Evolutionary conservation across 768 basidiomycete genomes (phyloP).

Genomic region (Agaricus sinodeliciosus): DNA sequence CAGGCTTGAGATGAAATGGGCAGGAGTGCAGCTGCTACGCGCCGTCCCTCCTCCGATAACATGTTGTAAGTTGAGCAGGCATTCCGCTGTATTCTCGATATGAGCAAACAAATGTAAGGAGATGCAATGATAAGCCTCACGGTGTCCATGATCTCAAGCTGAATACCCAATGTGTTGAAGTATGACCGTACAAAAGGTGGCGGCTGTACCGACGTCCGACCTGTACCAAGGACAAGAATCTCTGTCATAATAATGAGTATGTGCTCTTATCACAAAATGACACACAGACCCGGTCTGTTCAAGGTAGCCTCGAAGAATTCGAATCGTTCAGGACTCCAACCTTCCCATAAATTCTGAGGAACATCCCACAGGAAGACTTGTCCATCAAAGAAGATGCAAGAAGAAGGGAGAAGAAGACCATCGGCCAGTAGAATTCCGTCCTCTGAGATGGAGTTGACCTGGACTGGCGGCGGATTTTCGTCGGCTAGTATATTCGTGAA

Average conservation of each 20-base stretch:
- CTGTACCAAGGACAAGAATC: slow-evolving; percentile 87
- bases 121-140: slow-evolving; percentile 32
- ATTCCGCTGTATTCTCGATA: slow-evolving; percentile 51
- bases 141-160: slow-evolving; percentile 85
- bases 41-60: slow-evolving; percentile 86
- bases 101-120: neutral
- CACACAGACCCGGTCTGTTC: slow-evolving; percentile 73
- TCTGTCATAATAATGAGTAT: slow-evolving; percentile 39
- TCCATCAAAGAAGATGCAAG: slow-evolving; percentile 82
- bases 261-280: neutral
- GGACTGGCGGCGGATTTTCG: slow-evolving; percentile 61
- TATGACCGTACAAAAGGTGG: slow-evolving; percentile 62
- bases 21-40: slow-evolving; percentile 86
- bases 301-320: slow-evolving; percentile 75
- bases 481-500: slow-evolving; percentile 73
- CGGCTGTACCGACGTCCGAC: slow-evolving; percentile 59
- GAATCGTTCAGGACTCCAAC: slow-evolving; percentile 71
- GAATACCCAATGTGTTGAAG: slow-evolving; percentile 73
- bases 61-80: slow-evolving; percentile 96
- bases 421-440: slow-evolving; percentile 68
- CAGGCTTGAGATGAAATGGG: slow-evolving; percentile 54
- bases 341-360: slow-evolving; percentile 51
- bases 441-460: slow-evolving; percentile 58
- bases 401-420: slow-evolving; percentile 69
- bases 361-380: slow-evolving; percentile 91